Percentiles rank a stretch among this genome's conserved stretches.
Conservation (phyloP, 495 filamentous ascomycete genomes). For the Aspergillus bertholletiae region DNA sequence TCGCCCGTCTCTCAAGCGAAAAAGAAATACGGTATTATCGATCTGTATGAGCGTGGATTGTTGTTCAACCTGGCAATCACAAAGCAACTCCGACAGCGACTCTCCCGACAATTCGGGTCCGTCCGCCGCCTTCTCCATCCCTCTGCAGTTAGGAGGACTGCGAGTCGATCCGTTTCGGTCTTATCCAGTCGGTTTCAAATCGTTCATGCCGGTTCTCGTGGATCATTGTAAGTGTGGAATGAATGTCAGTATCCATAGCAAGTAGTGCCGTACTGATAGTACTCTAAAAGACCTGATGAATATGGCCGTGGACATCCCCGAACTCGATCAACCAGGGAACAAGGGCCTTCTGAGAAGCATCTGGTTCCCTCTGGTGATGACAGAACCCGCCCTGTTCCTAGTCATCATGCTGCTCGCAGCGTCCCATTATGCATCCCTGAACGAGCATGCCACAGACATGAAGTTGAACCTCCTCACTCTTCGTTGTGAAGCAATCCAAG, state of each 20-base stretch:
- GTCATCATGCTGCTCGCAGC: constrained; percentile 42
- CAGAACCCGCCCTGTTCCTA: constrained; percentile 38
- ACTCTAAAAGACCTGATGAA: constrained; percentile 33
- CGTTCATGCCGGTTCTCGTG: constrained; percentile 27
- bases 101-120: neutral
- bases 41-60: constrained; percentile 1
- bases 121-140: neutral
- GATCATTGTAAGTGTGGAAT: constrained; percentile 34
- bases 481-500: constrained; percentile 27
- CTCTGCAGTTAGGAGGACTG: constrained; percentile 27
- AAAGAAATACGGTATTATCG: neutral
- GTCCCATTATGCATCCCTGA: constrained; percentile 33
- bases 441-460: constrained; percentile 5
- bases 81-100: neutral
- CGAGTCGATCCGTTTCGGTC: constrained; percentile 38
- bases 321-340: constrained; percentile 34
- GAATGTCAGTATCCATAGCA: neutral
- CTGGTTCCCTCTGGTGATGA: constrained; percentile 46
- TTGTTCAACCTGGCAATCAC: neutral
- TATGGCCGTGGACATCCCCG: constrained; percentile 46
- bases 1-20: constrained; percentile 8
- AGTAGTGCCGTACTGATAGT: neutral
- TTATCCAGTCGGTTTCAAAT: constrained; percentile 25
- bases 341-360: constrained; percentile 34
- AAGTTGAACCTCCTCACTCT: constrained; percentile 32